Evolutionary conservation across 768 basidiomycete species (phyloP).

Genomic region (Favolaschia claudopus): DNA sequence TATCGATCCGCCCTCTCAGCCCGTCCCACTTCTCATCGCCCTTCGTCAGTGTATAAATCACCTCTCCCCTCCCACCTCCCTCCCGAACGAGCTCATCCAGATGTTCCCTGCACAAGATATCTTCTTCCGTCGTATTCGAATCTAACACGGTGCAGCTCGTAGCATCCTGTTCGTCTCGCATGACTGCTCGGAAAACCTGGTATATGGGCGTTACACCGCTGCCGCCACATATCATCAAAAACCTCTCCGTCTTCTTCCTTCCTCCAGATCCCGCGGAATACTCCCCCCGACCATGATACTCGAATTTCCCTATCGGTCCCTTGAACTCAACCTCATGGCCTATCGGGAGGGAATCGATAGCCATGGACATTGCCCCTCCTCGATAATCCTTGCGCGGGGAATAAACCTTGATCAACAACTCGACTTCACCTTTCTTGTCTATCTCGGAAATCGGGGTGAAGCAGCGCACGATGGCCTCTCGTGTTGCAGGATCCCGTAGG

Average conservation of each 20-base stretch:
- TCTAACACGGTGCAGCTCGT: conserved; percentile 2
- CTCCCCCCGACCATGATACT: conserved; percentile 53
- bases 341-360: conserved; percentile 50
- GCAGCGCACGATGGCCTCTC: conserved; percentile 53
- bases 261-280: conserved; percentile 47
- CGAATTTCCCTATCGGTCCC: conserved; percentile 66
- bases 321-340: conserved; percentile 64
- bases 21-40: conserved; percentile 8
- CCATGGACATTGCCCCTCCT: conserved; percentile 63
- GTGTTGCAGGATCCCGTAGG: conserved; percentile 36
- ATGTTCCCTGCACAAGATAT: conserved; percentile 3
- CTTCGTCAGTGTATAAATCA: conserved; percentile 11
- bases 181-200: conserved; percentile 8
- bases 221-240: conserved; percentile 67
- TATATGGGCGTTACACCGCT: conserved; percentile 47
- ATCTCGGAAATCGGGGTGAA: conserved; percentile 65
- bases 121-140: conserved; percentile 2
- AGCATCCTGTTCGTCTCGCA: conserved; percentile 3
- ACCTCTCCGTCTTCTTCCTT: conserved; percentile 41
- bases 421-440: conserved; percentile 53
- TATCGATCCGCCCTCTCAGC: conserved; percentile 4
- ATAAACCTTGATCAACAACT: conserved; percentile 59
- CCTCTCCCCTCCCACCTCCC: background rate
- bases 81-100: conserved; percentile 6
- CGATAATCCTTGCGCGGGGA: conserved; percentile 33